A percentile compares a stretch with the other conserved stretches of the same genome.
These are phyloP conservation scores for Rhynchosporium agropyri DNA, from an alignment of 2,329 filamentous ascomycete species.

Conservation along the genomic window DNA sequence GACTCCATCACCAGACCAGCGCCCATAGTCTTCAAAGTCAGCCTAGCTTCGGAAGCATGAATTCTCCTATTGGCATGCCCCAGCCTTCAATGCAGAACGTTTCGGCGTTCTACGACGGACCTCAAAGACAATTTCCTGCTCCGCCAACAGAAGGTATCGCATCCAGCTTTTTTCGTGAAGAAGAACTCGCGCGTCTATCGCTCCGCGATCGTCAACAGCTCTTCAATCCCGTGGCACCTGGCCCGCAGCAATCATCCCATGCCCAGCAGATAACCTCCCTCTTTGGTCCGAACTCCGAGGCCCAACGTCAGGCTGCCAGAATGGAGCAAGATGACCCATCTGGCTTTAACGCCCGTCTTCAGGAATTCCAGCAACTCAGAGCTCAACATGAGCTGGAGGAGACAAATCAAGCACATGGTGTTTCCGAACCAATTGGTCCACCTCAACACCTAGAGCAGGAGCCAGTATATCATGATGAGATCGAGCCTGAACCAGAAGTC, in stretches of 20 bases:
- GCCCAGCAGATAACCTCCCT: slow-evolving; percentile 39
- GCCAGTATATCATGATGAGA: slow-evolving; percentile 31
- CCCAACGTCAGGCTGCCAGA: slow-evolving; percentile 55
- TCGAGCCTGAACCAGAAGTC: slow-evolving; percentile 25
- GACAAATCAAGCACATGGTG: slow-evolving; percentile 43
- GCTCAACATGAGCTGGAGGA: slow-evolving; percentile 67
- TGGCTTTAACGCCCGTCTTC: slow-evolving; percentile 66
- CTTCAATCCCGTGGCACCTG: slow-evolving; percentile 32
- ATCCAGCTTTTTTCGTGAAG: slow-evolving; percentile 64
- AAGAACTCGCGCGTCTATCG: slow-evolving; percentile 73
- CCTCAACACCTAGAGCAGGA: slow-evolving; percentile 33
- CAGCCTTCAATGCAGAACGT: slow-evolving; percentile 54
- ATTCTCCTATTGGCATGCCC: slow-evolving; percentile 71
- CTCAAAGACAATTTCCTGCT: slow-evolving; percentile 48
- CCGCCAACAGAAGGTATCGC: slow-evolving; percentile 48
- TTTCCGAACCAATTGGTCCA: slow-evolving; percentile 36
- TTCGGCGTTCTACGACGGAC: slow-evolving; percentile 70
- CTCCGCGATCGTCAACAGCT: slow-evolving; percentile 44
- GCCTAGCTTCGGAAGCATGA: slow-evolving; percentile 92
- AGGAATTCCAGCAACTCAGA: slow-evolving; percentile 80
- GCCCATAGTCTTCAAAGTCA: slow-evolving; percentile 96
- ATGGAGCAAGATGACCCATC: slow-evolving; percentile 64
- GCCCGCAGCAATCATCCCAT: slow-evolving; percentile 33
- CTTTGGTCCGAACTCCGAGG: slow-evolving; percentile 37
- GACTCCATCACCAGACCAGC: slow-evolving; percentile 84